These are phyloP conservation scores for Fusarium proliferatum DNA, from an alignment of 2,329 filamentous ascomycete genomes.

Conservation along the genomic window DNA sequence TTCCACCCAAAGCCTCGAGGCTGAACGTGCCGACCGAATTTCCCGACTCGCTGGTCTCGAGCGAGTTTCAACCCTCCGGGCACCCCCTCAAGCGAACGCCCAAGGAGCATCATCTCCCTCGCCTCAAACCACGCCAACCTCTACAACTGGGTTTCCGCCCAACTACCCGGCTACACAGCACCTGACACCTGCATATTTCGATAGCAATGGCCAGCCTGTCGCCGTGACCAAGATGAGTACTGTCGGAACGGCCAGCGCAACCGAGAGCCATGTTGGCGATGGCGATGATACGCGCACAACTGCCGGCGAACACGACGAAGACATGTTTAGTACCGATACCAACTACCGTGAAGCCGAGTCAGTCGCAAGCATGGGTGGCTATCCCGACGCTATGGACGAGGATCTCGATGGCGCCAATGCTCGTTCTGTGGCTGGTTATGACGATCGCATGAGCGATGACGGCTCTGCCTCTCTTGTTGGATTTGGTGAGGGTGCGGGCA, in stretches of 20 bases:
- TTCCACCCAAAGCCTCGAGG: conserved; percentile 80
- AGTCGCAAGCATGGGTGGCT: conserved; percentile 65
- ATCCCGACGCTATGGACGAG: conserved; percentile 63
- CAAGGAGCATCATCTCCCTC: conserved; percentile 53
- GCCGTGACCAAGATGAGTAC: conserved; percentile 84
- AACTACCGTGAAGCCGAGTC: conserved; percentile 68
- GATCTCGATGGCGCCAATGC: conserved; percentile 59
- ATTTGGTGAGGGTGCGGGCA: conserved; percentile 91
- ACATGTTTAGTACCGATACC: conserved; percentile 77
- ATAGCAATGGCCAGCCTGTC: conserved; percentile 75
- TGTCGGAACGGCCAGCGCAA: conserved; percentile 90
- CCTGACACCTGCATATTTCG: conserved; percentile 79
- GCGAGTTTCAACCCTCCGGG: conserved; percentile 81
- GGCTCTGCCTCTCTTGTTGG: conserved; percentile 85
- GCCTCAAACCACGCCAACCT: conserved; percentile 64
- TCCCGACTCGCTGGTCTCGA: conserved; percentile 94
- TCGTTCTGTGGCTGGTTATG: conserved; percentile 62
- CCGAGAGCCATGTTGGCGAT: conserved; percentile 73
- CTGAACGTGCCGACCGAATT: conserved; percentile 93
- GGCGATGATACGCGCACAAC: conserved; percentile 64
- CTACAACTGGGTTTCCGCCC: conserved; percentile 57
- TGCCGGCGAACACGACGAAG: conserved; percentile 69
- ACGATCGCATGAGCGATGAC: conserved; percentile 87
- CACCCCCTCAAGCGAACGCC: conserved; percentile 52
- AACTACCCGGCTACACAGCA: conserved; percentile 54